A percentile compares a stretch with the other conserved stretches of the same genome.
Evolutionary conservation across 768 basidiomycete species (phyloP).

Genomic region (Strobilomyces confusus): DNA sequence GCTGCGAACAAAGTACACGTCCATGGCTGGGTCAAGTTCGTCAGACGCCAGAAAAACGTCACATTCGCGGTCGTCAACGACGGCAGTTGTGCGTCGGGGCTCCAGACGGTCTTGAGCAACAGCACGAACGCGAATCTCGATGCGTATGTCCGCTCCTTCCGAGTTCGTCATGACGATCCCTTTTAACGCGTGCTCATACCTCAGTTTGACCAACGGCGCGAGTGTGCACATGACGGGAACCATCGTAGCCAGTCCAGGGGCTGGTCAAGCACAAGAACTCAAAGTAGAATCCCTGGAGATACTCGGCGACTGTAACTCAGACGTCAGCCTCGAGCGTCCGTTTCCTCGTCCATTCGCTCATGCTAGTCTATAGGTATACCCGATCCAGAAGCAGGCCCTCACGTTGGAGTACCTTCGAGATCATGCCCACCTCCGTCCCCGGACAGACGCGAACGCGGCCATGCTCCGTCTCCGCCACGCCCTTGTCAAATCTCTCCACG

Average conservation of each 20-base stretch:
- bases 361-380: slow-evolving; percentile 56
- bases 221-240: slow-evolving; percentile 49
- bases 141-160: slow-evolving; percentile 8
- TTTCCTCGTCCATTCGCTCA: slow-evolving; percentile 3
- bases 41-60: slow-evolving; percentile 84
- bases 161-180: neutral
- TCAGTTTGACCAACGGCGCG: slow-evolving; percentile 51
- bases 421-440: slow-evolving; percentile 80
- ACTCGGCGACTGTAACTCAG: slow-evolving; percentile 56
- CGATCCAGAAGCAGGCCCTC: slow-evolving; percentile 86
- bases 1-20: slow-evolving; percentile 36
- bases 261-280: slow-evolving; percentile 51
- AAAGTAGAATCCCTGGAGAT: slow-evolving; percentile 44
- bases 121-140: slow-evolving; percentile 14
- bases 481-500: slow-evolving; percentile 52
- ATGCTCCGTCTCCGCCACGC: slow-evolving; percentile 71
- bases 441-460: slow-evolving; percentile 67
- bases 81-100: slow-evolving; percentile 63
- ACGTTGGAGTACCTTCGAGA: slow-evolving; percentile 79
- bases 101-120: slow-evolving; percentile 73
- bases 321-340: slow-evolving; percentile 33
- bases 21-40: slow-evolving; percentile 83
- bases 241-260: slow-evolving; percentile 44
- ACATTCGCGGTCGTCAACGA: slow-evolving; percentile 81
- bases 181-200: slow-evolving; percentile 5